Evolutionary conservation across 2,329 filamentous ascomycete species (phyloP).

Genomic region (Microcyclosporella mali): DNA sequence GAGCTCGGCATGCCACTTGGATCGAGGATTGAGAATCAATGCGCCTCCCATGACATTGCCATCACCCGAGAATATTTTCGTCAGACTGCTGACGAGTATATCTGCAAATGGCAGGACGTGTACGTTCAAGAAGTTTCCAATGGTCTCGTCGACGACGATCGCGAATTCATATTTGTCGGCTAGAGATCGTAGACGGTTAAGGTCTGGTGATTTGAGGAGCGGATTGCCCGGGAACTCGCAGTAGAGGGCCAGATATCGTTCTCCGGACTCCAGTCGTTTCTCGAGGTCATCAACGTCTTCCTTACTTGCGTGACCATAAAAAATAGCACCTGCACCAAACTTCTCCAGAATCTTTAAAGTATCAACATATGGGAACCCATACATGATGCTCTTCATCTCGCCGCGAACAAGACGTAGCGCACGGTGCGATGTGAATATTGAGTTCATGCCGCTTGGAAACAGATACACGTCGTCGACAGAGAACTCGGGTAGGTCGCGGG

Average conservation of each 20-base stretch:
- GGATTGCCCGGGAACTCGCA: conserved; percentile 96
- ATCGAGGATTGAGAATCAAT: conserved; percentile 57
- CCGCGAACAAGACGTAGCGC: conserved; percentile 61
- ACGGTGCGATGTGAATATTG: conserved; percentile 84
- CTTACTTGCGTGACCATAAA: conserved; percentile 75
- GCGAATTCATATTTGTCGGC: conserved; percentile 82
- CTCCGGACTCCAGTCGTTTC: conserved; percentile 59
- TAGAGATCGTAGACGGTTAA: conserved; percentile 70
- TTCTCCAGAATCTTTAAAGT: conserved; percentile 93
- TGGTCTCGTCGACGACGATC: conserved; percentile 90
- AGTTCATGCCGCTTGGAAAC: conserved; percentile 86
- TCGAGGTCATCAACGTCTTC: conserved; percentile 82
- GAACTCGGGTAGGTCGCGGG: conserved; percentile 53
- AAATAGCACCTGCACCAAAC: conserved; percentile 81
- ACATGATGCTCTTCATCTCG: conserved; percentile 71
- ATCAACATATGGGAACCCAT: conserved; percentile 96
- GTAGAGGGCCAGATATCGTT: conserved; percentile 76
- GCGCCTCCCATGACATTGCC: conserved; percentile 96
- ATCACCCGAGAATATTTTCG: conserved; percentile 95
- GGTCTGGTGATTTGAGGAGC: conserved; percentile 74
- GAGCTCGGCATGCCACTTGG: conserved; percentile 64
- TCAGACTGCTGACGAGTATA: conserved; percentile 87
- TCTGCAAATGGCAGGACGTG: conserved; percentile 87
- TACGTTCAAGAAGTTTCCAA: conserved; percentile 93
- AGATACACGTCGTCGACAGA: conserved; percentile 84